Evolutionary conservation across 106 monocot genomes (phyloP), one percentile per base, ranked within the genome.

Genomic region (Cymbidium sinense): DNA sequence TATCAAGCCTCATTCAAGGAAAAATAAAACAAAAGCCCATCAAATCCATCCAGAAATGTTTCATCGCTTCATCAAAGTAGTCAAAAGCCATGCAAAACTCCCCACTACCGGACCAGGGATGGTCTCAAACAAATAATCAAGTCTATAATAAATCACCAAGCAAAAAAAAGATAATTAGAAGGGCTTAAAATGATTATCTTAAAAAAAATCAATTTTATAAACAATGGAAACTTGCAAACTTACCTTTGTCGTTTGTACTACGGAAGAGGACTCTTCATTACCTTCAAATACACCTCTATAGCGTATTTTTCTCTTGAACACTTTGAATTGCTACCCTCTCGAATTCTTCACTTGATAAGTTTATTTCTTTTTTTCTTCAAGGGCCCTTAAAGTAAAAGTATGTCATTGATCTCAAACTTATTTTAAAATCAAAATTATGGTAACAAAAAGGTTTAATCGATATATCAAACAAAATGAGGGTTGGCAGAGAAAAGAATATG

Each of bases 281-380:
- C 91, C 91, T 91, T 91, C 37, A 70, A 76, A 35, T 81, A 88
- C 37, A 82, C 82, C 79, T 91, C 88, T 52, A 86, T 29, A 71
- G 70, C 78, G 82, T 11, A 70, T 64, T 84, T 80, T 91, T 88
- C 61, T 86, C 86, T 77, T 88, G 91, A 37, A 84, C 78, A 80
- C 43, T 86, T 52, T 84, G 84, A 73, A 77, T 80, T 75, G 83
- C 80, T 43, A 79, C 28, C 78, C 82, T 91, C 79, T 88, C 91
- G 77, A 61, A 43, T 84, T 86, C 67, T 88, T 86, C 52, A 82
- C 79, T 43, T 88, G 86, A 78, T 75, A 55, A 82, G 81, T 33
- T 77, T 78, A 37, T 72, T 20, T 77, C 88, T n/a, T 91, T 67
- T 91, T 93, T 83, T 90, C 93, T 50, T 93, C 90, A 36, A 93